Evolutionary conservation across 352 stramenopile genomes (phyloP).

Genomic region (Blastocystis sp.): DNA sequence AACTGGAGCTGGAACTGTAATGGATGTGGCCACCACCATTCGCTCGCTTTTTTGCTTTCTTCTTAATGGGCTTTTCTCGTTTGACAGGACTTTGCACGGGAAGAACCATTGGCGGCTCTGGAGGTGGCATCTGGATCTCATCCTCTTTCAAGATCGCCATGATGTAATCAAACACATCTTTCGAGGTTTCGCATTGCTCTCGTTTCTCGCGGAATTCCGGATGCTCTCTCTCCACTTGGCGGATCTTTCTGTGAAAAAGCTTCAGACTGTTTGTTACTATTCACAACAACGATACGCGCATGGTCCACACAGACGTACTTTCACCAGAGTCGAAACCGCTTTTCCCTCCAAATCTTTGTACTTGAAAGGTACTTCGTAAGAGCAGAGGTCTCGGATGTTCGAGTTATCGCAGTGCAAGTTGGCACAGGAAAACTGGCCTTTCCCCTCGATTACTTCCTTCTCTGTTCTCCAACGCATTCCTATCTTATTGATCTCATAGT

Average conservation of each 20-base stretch:
- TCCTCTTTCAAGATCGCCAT: neutral
- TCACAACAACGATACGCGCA: slow-evolving; percentile 65
- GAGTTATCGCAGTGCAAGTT: slow-evolving; percentile 71
- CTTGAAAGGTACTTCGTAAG: slow-evolving; percentile 75
- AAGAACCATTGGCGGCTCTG: neutral
- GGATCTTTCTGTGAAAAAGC: slow-evolving; percentile 66
- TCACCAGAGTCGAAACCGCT: slow-evolving; percentile 72
- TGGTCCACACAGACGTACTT: slow-evolving; percentile 70
- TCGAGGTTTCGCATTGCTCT: neutral
- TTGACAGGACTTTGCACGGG: neutral
- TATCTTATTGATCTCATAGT: slow-evolving; percentile 70
- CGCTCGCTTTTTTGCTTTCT: neutral
- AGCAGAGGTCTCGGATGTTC: slow-evolving; percentile 66
- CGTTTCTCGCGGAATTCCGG: neutral
- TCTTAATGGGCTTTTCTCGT: neutral
- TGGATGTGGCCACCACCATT: neutral
- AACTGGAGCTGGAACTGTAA: slow-evolving; percentile 24
- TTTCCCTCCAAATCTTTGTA: slow-evolving; percentile 70
- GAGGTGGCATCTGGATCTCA: neutral
- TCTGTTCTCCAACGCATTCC: slow-evolving; percentile 75
- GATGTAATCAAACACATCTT: slow-evolving; percentile 47
- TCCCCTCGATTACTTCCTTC: slow-evolving; percentile 72
- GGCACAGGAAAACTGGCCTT: slow-evolving; percentile 75
- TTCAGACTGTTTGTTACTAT: slow-evolving; percentile 63
- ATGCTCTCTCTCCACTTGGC: neutral